Conservation (phyloP, 2,329 filamentous ascomycete genomes). For the Fusarium sp. region DNA sequence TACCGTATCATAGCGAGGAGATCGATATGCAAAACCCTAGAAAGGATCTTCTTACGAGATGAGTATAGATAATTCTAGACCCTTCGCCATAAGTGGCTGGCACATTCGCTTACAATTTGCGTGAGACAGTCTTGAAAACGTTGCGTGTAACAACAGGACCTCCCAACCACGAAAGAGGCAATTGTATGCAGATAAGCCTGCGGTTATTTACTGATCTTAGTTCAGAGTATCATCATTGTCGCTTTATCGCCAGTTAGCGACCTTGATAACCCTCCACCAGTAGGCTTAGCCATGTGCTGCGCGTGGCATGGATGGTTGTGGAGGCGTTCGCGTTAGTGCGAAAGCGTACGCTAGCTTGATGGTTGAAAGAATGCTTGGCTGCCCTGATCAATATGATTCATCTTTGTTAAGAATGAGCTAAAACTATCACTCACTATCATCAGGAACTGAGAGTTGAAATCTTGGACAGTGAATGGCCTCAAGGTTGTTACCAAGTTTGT, state of each 20-base stretch:
- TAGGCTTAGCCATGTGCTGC: slow-evolving; percentile 37
- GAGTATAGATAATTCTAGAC: slow-evolving; percentile 37
- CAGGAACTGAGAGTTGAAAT: background rate
- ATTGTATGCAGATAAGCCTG: background rate
- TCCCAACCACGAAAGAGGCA: slow-evolving; percentile 9
- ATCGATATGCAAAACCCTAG: slow-evolving; percentile 11
- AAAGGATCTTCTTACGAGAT: slow-evolving; percentile 5
- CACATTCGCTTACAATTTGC: slow-evolving; percentile 3
- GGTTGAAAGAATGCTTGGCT: slow-evolving; percentile 22
- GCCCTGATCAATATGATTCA: slow-evolving; percentile 15
- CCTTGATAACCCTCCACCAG: slow-evolving; percentile 37
- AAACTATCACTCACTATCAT: background rate
- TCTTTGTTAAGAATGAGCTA: slow-evolving; percentile 8
- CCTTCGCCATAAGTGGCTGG: slow-evolving; percentile 26
- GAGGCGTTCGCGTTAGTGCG: slow-evolving; percentile 47
- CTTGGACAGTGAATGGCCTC: background rate
- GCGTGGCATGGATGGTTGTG: slow-evolving; percentile 3
- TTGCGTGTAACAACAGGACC: slow-evolving; percentile 16
- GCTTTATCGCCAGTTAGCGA: slow-evolving; percentile 14
- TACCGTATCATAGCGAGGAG: slow-evolving; percentile 5
- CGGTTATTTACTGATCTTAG: background rate
- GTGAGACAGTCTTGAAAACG: slow-evolving; percentile 20
- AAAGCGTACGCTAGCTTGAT: slow-evolving; percentile 16
- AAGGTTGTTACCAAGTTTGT: slow-evolving; percentile 8
- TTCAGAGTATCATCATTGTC: slow-evolving; percentile 1